A percentile compares a stretch with the other conserved stretches of the same genome.
phyloP scores from a whole-genome alignment of 768 basidiomycete species.

The Lentinus tigrinus region DNA sequence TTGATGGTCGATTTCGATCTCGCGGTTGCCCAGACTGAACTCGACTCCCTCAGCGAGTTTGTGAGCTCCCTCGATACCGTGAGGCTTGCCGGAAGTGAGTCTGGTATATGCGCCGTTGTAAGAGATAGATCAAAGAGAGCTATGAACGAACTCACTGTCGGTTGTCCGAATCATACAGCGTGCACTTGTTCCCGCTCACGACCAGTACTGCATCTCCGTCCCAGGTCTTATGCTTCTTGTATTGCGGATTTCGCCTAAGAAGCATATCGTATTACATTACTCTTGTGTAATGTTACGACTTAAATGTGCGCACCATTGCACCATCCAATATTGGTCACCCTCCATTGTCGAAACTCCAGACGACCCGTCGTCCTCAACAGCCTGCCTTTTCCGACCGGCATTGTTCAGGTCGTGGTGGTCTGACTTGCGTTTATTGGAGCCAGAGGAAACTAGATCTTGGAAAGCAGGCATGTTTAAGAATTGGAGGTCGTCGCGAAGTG shows the following conservation, averaged over 20 bases:
- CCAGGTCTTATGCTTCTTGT: slow-evolving; percentile 89
- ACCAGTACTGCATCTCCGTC: slow-evolving; percentile 78
- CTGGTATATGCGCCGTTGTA: slow-evolving; percentile 30
- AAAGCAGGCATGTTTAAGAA: slow-evolving; percentile 18
- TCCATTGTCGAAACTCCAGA: slow-evolving; percentile 5
- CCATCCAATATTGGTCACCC: slow-evolving; percentile 62
- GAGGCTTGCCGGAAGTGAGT: slow-evolving; percentile 50
- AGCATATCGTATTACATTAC: background rate
- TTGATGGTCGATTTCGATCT: slow-evolving; percentile 62
- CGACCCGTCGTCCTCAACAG: slow-evolving; percentile 13
- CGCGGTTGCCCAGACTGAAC: slow-evolving; percentile 50
- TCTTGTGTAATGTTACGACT: background rate
- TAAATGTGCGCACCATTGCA: slow-evolving; percentile 58
- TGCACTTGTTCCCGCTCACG: slow-evolving; percentile 41
- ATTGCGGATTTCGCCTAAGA: slow-evolving; percentile 63
- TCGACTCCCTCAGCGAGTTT: slow-evolving; percentile 37
- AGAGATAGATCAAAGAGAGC: background rate
- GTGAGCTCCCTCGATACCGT: slow-evolving; percentile 34
- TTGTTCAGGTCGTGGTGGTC: slow-evolving; percentile 16
- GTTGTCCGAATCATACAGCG: slow-evolving; percentile 62
- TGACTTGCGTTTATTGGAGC: slow-evolving; percentile 23
- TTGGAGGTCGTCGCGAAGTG: background rate
- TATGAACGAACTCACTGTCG: slow-evolving; percentile 42
- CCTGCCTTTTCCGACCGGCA: slow-evolving; percentile 23
- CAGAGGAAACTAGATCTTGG: background rate